Percentiles rank a stretch among this genome's conserved stretches.
These are phyloP conservation scores for Saururus chinensis DNA, from an alignment of 164 flowering plant species.

Conservation along the genomic window DNA sequence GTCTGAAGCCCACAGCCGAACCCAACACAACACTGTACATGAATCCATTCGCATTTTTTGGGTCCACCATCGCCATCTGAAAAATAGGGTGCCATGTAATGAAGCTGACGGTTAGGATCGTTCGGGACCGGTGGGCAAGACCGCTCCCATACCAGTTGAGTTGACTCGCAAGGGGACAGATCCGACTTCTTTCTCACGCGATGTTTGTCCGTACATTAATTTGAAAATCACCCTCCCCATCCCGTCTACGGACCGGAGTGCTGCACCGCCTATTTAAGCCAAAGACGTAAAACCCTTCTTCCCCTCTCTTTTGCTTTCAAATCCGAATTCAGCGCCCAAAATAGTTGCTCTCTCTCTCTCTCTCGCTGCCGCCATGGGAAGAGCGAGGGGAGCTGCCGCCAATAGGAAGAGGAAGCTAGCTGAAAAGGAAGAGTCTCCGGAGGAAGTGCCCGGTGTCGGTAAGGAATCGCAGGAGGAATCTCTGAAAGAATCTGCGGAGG, in stretches of 20 bases:
- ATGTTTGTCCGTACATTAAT: constrained; percentile 2
- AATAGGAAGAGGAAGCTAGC: neutral
- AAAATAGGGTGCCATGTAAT: no score
- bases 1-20: no score
- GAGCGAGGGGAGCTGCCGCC: neutral
- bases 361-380: neutral
- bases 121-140: no score
- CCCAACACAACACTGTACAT: no score
- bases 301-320: neutral
- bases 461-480: constrained; percentile 1
- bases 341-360: no score
- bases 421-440: constrained; percentile 1
- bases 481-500: no score
- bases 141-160: no score
- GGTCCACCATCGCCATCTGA: no score
- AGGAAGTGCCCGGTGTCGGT: constrained; percentile 6
- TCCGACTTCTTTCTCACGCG: constrained; percentile 4
- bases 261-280: neutral
- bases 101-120: no score
- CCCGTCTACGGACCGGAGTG: no score
- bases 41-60: no score
- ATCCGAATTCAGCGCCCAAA: neutral
- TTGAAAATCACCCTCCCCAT: constrained; percentile 1
- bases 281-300: neutral
- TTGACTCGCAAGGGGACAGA: no score